phyloP scores from a whole-genome alignment of 345 rosid species.

The Nasturtium officinale region DNA sequence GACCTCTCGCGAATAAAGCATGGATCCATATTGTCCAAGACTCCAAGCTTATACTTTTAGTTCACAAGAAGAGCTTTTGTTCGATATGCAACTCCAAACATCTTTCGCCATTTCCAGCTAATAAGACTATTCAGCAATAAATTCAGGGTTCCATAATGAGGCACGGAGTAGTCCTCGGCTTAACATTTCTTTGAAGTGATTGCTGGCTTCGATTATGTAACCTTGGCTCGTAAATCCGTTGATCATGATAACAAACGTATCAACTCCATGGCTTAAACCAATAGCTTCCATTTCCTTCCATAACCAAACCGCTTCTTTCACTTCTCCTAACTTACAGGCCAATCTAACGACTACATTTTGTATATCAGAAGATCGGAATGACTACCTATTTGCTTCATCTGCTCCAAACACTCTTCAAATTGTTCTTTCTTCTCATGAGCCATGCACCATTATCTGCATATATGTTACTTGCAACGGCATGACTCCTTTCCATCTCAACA shows the following conservation, averaged over 20 bases:
- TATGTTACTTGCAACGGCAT: slow-evolving; percentile 63
- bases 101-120: slow-evolving; percentile 81
- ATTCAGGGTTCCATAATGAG: slow-evolving; percentile 83
- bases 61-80: slow-evolving; percentile 63
- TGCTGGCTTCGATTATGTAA: slow-evolving; percentile 65
- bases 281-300: slow-evolving; percentile 85
- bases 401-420: slow-evolving; percentile 72
- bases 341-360: slow-evolving; percentile 75
- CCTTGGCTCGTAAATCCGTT: slow-evolving; percentile 78
- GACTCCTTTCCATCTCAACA: slow-evolving; percentile 74
- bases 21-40: slow-evolving; percentile 99
- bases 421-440: slow-evolving; percentile 90
- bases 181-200: slow-evolving; percentile 83
- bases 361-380: slow-evolving; percentile 61
- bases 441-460: slow-evolving; percentile 81
- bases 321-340: slow-evolving; percentile 81
- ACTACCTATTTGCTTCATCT: slow-evolving; percentile 69
- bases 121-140: slow-evolving; percentile 65
- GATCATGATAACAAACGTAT: slow-evolving; percentile 71
- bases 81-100: slow-evolving; percentile 71
- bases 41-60: slow-evolving; percentile 86
- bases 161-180: slow-evolving; percentile 71
- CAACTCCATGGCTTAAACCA: slow-evolving; percentile 77
- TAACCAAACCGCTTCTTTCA: slow-evolving; percentile 58
- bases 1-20: slow-evolving; percentile 67